Evolutionary conservation across 225 moss, liverwort and hornwort genomes (phyloP).

Genomic region (Anthoceros angustus): DNA sequence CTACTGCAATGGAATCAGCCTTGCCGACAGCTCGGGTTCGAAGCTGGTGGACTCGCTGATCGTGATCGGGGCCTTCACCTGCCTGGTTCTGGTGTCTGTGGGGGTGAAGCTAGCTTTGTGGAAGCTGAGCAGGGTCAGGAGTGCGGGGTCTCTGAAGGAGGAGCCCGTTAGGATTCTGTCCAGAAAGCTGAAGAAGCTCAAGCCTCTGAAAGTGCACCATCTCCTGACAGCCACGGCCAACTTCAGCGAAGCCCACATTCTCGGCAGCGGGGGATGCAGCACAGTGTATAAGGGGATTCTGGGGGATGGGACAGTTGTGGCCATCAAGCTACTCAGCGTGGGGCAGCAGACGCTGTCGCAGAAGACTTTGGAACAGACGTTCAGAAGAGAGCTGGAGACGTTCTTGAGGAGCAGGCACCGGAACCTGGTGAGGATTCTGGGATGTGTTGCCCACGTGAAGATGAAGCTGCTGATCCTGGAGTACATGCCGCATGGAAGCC

Average conservation of each 20-base stretch:
- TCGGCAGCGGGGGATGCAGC: neutral
- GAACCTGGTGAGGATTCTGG: conserved; percentile 13
- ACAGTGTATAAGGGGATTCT: conserved; percentile 13
- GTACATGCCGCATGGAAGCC: conserved; percentile 16
- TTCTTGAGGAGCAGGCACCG: conserved; percentile 10
- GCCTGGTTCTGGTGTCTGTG: neutral
- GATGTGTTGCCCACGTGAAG: conserved; percentile 5
- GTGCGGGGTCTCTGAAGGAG: neutral
- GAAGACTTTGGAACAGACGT: neutral
- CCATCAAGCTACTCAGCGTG: conserved; percentile 36
- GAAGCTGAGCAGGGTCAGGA: neutral
- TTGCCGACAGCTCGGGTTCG: neutral
- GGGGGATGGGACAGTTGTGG: conserved; percentile 25
- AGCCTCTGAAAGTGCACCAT: neutral
- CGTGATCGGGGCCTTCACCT: conserved; percentile 1
- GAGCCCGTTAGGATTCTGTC: neutral
- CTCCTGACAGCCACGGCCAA: neutral
- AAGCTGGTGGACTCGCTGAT: neutral
- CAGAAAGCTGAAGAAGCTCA: neutral
- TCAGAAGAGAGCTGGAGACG: conserved; percentile 9
- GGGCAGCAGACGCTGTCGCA: neutral
- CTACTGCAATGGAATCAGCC: neutral
- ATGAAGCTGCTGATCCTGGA: conserved; percentile 14
- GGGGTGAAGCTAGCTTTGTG: neutral
- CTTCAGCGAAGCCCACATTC: neutral